These are phyloP conservation scores for Aspergillus felis DNA, from an alignment of 2,329 filamentous ascomycete genomes.

Conservation along the genomic window DNA sequence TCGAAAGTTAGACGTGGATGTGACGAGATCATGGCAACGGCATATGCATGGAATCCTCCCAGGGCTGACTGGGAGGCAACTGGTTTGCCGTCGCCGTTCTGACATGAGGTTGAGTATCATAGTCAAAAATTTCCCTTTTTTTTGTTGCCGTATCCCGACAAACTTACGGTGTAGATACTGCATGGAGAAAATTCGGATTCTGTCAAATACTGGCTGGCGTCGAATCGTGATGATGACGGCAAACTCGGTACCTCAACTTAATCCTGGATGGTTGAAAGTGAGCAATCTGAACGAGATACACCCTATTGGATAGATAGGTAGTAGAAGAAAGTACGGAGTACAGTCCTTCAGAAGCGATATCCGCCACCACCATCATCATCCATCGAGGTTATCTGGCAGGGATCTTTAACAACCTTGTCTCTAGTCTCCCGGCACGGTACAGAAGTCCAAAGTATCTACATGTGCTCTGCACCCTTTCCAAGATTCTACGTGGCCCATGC, in stretches of 20 bases:
- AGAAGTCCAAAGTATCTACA: not conserved
- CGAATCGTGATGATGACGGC: not conserved
- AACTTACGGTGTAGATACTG: not conserved
- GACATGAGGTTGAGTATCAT: not conserved
- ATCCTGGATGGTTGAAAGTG: not conserved
- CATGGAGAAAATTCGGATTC: not conserved
- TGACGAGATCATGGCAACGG: not conserved
- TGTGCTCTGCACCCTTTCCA: not conserved
- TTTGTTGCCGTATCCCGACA: not conserved
- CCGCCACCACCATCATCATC: not conserved
- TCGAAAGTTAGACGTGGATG: not conserved
- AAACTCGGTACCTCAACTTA: not conserved
- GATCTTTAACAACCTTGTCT: not conserved
- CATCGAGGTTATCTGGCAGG: not conserved
- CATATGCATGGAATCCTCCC: not conserved
- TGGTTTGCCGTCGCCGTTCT: not conserved
- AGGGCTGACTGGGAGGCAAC: not conserved
- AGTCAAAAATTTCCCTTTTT: not conserved
- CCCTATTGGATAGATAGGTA: not conserved
- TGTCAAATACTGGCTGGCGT: no score
- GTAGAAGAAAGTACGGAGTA: no score
- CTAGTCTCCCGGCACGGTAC: not conserved
- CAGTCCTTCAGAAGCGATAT: not conserved
- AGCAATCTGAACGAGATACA: not conserved
- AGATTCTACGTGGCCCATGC: not conserved